Evolutionary conservation across 495 filamentous ascomycete species (phyloP).

Genomic region (Tetracladium marchalianum): DNA sequence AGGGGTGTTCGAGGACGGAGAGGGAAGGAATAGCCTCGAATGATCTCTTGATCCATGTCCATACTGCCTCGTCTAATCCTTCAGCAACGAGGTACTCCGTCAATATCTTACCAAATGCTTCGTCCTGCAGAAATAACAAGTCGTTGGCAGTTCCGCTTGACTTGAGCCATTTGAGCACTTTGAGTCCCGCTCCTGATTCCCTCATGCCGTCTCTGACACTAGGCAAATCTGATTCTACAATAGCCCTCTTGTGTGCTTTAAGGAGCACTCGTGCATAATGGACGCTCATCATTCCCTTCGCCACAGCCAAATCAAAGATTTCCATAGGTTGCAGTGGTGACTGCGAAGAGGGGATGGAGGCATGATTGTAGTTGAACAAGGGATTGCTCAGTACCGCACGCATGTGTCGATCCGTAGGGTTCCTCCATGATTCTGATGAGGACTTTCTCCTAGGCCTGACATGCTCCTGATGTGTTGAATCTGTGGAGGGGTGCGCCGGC

Average conservation of each 20-base stretch:
- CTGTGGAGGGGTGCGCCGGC: slow-evolving; percentile 16
- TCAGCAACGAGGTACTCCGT: slow-evolving; percentile 28
- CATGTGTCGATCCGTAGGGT: slow-evolving; percentile 39
- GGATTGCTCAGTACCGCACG: slow-evolving; percentile 47
- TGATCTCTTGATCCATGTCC: slow-evolving; percentile 19
- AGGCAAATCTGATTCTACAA: slow-evolving; percentile 9
- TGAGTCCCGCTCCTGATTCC: slow-evolving; percentile 19
- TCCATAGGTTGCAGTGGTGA: slow-evolving; percentile 19
- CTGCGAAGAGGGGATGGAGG: not conserved
- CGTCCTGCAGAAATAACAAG: slow-evolving; percentile 14
- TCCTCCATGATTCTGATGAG: slow-evolving; percentile 1
- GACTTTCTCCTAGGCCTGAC: slow-evolving; percentile 2
- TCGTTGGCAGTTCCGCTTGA: slow-evolving; percentile 21
- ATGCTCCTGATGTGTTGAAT: not conserved
- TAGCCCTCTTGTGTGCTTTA: slow-evolving; percentile 9
- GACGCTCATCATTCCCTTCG: slow-evolving; percentile 16
- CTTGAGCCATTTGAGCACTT: slow-evolving; percentile 28
- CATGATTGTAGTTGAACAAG: slow-evolving; percentile 25
- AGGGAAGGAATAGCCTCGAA: not conserved
- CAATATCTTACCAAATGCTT: slow-evolving; percentile 14
- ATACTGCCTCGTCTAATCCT: slow-evolving; percentile 19
- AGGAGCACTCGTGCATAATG: slow-evolving; percentile 14
- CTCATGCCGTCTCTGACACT: slow-evolving; percentile 18
- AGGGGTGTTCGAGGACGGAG: not conserved
- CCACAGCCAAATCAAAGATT: slow-evolving; percentile 23